Base-by-base conservation (phyloP, 495 filamentous ascomycete species). In the Aspergillus ostianus region DNA sequence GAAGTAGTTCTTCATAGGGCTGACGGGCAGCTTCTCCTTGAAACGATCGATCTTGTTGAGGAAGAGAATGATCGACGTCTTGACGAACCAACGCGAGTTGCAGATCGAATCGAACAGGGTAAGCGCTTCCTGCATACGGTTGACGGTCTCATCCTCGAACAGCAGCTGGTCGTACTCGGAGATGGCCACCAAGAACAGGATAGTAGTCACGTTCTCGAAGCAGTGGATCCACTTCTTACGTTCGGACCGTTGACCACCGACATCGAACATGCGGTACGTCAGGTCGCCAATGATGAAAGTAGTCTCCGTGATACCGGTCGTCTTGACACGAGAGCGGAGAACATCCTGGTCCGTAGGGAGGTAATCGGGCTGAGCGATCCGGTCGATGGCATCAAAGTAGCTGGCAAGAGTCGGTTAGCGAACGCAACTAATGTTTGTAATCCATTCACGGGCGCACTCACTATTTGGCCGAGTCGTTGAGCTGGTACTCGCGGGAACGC, bases 171-270 rank as follows among this genome's bases (percentile, higher is more conserved):
- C 94, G 82, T 98, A 98, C 73, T 97, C 94, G 68, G 94, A 98
- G 72, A 98, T 98, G 73, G 94, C 94, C 57, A 98, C 94, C 57
- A 98, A 77, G 87, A 98, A 98, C 41, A 98, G 89, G 66, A 98
- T 96, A 18, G 94, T 96, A 49, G 93, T 97, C 69, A 98, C 94
- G 67, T 98, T 98, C 80, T 98, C 94, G 79, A 98, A 98, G 82
- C 93, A 96, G 81, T 99, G 94, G 60, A 99, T 99, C 94, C 94
- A 99, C 88, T 99, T 99, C 89, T 99, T 99, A 64, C 94, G 90
- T 77, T 99, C 94, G 1, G 95, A 98, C 66, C 94, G 89, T 77
- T 98, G 94, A 68, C 94, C 94, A 82, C 94, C 94, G 32, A 99
- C 94, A 73, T 99, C 94, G 79, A 98, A 98, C 94, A 99, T 99